Base-by-base conservation (phyloP, 495 filamentous ascomycete species). In the Annulohypoxylon maeteangense region DNA sequence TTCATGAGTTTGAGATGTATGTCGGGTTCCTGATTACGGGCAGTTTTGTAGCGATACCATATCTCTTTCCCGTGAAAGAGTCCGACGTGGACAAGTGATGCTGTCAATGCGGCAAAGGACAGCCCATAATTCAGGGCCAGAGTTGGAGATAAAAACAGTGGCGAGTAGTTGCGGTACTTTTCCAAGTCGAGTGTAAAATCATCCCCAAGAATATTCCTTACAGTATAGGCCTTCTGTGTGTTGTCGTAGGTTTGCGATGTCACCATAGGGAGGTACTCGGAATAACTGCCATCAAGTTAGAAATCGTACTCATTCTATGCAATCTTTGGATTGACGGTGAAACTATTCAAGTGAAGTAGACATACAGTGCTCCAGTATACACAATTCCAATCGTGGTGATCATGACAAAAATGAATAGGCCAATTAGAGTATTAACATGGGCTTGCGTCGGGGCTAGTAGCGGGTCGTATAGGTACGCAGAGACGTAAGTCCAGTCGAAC, bases 401-500 rank as follows among this genome's bases (percentile, higher is more conserved):
- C 73, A 83, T 83, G 62, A 84, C 86, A 62, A 85, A 88, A 23
- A 84, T 45, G 0, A 88, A 68, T 71, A 89, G 76, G 7, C 87
- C 87, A 36, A 90, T 79, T 48, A 90, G 42, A 0, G 86, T 88
- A 54, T 89, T 90, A 23, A 90, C 85, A 16, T 85, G 85, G 4
- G 75, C 31, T 71, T 87, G 83, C 76, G 85, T 88, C 1, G 88
- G 88, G 0, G 87, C 76, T 59, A 90, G 84, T 25, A 90, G 68
- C 3, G 88, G 88, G 59, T 86, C 85, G 55, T 82, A 81, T 48
- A 87, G 82, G 73, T 88, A 90, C 0, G 83, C 86, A 0, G 86
- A 84, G 56, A 90, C 82, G 48, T 89, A 86, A 4, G 87, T 87
- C 88, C 88, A 90, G 80, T 90, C 88, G 63, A 90, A 89, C 0